These are phyloP conservation scores for Parmelia sp. DNA, from an alignment of 495 filamentous ascomycete species.

Conservation along the genomic window DNA sequence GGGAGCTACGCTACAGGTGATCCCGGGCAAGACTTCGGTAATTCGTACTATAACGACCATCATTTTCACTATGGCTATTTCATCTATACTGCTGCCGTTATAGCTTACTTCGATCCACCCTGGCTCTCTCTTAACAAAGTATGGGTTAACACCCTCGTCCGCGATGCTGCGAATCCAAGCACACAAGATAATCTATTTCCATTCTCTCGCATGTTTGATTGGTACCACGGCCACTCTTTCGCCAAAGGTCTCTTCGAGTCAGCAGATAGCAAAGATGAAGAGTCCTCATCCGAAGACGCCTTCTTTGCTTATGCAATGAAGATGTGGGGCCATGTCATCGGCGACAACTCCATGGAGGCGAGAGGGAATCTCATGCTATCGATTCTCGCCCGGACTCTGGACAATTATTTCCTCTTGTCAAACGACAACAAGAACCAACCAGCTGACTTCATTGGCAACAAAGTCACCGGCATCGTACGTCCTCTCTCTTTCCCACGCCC, in stretches of 20 bases:
- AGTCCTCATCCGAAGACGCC: constrained; percentile 85
- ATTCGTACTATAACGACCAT: constrained; percentile 88
- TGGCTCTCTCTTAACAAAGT: constrained; percentile 70
- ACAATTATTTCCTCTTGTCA: constrained; percentile 75
- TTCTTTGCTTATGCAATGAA: constrained; percentile 85
- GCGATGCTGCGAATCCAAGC: constrained; percentile 73
- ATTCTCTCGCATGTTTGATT: constrained; percentile 82
- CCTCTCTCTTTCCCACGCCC: background rate
- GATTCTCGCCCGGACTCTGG: constrained; percentile 61
- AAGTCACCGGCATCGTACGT: constrained; percentile 75
- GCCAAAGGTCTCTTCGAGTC: constrained; percentile 90
- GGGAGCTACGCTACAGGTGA: constrained; percentile 73
- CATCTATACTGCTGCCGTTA: constrained; percentile 79
- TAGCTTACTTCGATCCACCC: constrained; percentile 67
- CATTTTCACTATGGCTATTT: constrained; percentile 94
- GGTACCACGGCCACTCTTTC: constrained; percentile 94
- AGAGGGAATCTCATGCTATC: constrained; percentile 80
- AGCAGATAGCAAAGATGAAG: constrained; percentile 87
- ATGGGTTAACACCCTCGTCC: constrained; percentile 74
- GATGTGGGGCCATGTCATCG: constrained; percentile 80
- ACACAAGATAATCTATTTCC: constrained; percentile 70
- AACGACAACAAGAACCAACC: constrained; percentile 70
- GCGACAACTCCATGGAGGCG: constrained; percentile 76
- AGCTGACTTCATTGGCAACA: constrained; percentile 69
- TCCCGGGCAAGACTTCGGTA: constrained; percentile 68